Percentiles rank a stretch among this genome's conserved stretches.
phyloP scores from a whole-genome alignment of 768 basidiomycete species.

The Kwoniella botswanensis region DNA sequence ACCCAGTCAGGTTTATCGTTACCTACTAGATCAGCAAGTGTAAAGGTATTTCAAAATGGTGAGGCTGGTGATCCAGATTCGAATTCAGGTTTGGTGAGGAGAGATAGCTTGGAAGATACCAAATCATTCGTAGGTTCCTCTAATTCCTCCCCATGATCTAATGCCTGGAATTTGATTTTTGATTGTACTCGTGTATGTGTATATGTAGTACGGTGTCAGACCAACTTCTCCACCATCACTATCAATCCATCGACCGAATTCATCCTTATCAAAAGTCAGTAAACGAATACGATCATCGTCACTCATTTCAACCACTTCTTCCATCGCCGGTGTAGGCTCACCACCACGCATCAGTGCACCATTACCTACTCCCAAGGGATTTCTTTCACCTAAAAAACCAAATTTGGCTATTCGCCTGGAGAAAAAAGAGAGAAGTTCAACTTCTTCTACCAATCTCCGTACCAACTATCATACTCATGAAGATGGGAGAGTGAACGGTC shows the following conservation, averaged over 20 bases:
- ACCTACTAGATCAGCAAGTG: conserved; percentile 14
- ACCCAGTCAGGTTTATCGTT: background rate
- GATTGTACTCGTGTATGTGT: background rate
- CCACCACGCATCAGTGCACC: conserved; percentile 28
- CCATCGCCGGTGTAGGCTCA: conserved; percentile 14
- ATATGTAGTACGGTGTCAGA: conserved; percentile 34
- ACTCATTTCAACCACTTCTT: background rate
- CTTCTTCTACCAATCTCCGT: background rate
- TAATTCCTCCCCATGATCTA: background rate
- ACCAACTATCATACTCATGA: background rate
- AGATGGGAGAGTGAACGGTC: background rate
- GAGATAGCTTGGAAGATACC: conserved; percentile 46
- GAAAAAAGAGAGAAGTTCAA: conserved; percentile 20
- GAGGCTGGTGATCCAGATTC: background rate
- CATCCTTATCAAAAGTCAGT: conserved; percentile 22
- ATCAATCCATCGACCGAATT: conserved; percentile 8
- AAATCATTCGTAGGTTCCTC: conserved; percentile 39
- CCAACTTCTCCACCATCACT: conserved; percentile 26
- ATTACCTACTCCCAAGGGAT: conserved; percentile 39
- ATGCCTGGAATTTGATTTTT: no score
- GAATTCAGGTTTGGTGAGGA: conserved; percentile 6
- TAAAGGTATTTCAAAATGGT: conserved; percentile 8
- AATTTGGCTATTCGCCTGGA: conserved; percentile 38
- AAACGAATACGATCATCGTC: conserved; percentile 10
- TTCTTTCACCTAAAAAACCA: conserved; percentile 45